Percentiles rank a stretch among this genome's conserved stretches.
Conservation (phyloP, 306 rosid genomes). For the Quercus robur region DNA sequence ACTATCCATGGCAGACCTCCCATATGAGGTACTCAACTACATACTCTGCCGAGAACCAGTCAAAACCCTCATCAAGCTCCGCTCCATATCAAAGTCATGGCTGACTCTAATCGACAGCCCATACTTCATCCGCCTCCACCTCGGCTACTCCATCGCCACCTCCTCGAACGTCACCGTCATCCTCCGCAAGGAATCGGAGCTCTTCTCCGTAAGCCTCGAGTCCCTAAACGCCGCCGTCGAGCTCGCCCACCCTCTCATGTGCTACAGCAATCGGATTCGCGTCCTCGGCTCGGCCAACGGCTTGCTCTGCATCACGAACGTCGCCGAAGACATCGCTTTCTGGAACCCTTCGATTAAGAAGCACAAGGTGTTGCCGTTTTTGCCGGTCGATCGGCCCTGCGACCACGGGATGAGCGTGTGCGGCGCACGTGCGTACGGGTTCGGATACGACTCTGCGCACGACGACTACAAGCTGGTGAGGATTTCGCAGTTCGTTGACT, state of each 20-base stretch:
- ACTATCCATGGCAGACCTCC: slow-evolving; percentile 41
- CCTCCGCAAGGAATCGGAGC: slow-evolving; percentile 38
- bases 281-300: slow-evolving; percentile 66
- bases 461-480: slow-evolving; percentile 57
- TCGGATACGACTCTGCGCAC: slow-evolving; percentile 41
- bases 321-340: slow-evolving; percentile 73
- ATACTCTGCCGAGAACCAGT: slow-evolving; percentile 45
- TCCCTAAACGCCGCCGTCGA: slow-evolving; percentile 17
- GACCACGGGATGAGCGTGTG: slow-evolving; percentile 20
- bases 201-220: slow-evolving; percentile 30
- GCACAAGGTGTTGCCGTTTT: slow-evolving; percentile 42
- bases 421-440: slow-evolving; percentile 54
- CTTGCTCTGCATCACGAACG: slow-evolving; percentile 62
- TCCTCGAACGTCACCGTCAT: slow-evolving; percentile 29
- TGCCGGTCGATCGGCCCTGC: slow-evolving; percentile 25
- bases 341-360: slow-evolving; percentile 64
- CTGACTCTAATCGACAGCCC: slow-evolving; percentile 45
- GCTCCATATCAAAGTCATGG: slow-evolving; percentile 41
- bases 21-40: slow-evolving; percentile 47
- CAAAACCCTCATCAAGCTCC: slow-evolving; percentile 30
- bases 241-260: slow-evolving; percentile 76
- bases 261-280: slow-evolving; percentile 62
- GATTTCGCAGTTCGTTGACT: slow-evolving; percentile 49
- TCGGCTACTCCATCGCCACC: slow-evolving; percentile 14
- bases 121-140: slow-evolving; percentile 41